Evolutionary conservation across 2,329 filamentous ascomycete genomes (phyloP), one percentile per base, ranked within the genome.

Genomic region (Talaromyces sp.): DNA sequence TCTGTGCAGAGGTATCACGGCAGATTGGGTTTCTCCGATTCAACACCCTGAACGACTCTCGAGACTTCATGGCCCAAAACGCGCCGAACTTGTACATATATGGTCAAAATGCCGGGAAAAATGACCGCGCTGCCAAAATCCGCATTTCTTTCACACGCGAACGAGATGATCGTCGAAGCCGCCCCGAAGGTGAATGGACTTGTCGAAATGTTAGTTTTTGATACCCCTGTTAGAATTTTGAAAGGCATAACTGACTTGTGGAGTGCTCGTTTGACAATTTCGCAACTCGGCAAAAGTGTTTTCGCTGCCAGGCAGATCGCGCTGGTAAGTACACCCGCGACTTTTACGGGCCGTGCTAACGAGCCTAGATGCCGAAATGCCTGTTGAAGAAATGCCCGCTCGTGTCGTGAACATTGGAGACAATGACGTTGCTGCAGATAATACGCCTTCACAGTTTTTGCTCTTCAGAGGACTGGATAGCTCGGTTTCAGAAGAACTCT

Each of bases 371-470:
- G 60, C 64, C 14, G 56, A 74, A 63, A 67, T 70, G 59, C 71
- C 73, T 19, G 74, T 73, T 50, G 70, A 71, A 10, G 74, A 74
- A 58, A 71, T 77, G 58, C 67, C 75, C 51, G 75, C 73, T 19
- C 80, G 76, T 52, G 76, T 79, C 38, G 73, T 74, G 10, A 83
- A 83, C 38, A 79, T 77, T 58, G 82, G 82, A 26, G 82, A 84
- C 61, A 84, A 82, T 64, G 82, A 84, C 70, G 80, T 76, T 2
- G 80, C 81, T 1, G 77, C 81, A 5, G 80, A 84, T 57, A 79
- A 76, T 24, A 87, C 82, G 0, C 84, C 87, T 1, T 91, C 89
- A 0, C 90, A 92, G 65, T 91, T 93, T 65, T 77, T 95, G 21
- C 84, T 95, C 4, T 80, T 95, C 26, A 86, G 89, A 62, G 87